Conservation (phyloP, 2,329 filamentous ascomycete species). For the Beauveria australis region DNA sequence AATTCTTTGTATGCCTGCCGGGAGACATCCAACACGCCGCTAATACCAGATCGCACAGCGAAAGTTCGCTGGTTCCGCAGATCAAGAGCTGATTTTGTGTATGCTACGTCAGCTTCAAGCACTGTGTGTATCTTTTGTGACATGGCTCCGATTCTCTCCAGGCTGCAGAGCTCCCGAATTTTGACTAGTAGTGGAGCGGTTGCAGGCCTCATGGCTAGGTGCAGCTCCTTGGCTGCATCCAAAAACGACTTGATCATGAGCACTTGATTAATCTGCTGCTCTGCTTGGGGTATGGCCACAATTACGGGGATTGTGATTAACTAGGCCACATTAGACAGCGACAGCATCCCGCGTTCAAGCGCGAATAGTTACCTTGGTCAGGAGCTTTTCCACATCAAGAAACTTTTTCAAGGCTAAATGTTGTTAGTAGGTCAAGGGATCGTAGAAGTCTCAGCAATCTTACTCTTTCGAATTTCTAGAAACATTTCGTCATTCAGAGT, state of each 20-base stretch:
- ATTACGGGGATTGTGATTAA: slow-evolving; percentile 69
- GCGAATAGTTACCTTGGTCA: slow-evolving; percentile 53
- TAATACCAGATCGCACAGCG: slow-evolving; percentile 78
- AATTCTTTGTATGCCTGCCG: slow-evolving; percentile 85
- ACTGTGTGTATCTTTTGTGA: slow-evolving; percentile 56
- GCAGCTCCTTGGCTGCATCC: slow-evolving; percentile 56
- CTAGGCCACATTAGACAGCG: slow-evolving; percentile 28
- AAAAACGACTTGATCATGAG: slow-evolving; percentile 82
- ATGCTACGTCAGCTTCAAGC: slow-evolving; percentile 75
- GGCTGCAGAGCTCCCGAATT: slow-evolving; percentile 62
- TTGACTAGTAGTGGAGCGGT: slow-evolving; percentile 55
- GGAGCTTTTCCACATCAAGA: slow-evolving; percentile 68
- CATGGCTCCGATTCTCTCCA: slow-evolving; percentile 52
- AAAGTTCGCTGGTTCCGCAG: slow-evolving; percentile 84
- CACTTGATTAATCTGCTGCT: slow-evolving; percentile 78
- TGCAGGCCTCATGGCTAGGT: slow-evolving; percentile 58
- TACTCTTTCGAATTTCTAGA: slow-evolving; percentile 62
- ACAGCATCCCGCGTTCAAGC: neutral
- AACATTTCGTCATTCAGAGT: slow-evolving; percentile 80
- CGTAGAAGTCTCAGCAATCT: neutral
- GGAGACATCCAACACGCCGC: slow-evolving; percentile 80
- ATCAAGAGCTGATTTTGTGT: slow-evolving; percentile 71
- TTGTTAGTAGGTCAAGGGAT: slow-evolving; percentile 13
- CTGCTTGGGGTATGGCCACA: slow-evolving; percentile 57
- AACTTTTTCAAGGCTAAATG: slow-evolving; percentile 60